Evolutionary conservation across 2,329 filamentous ascomycete genomes (phyloP), one percentile per base, ranked within the genome.

Genomic region (Davidsoniella neocaledoniae): DNA sequence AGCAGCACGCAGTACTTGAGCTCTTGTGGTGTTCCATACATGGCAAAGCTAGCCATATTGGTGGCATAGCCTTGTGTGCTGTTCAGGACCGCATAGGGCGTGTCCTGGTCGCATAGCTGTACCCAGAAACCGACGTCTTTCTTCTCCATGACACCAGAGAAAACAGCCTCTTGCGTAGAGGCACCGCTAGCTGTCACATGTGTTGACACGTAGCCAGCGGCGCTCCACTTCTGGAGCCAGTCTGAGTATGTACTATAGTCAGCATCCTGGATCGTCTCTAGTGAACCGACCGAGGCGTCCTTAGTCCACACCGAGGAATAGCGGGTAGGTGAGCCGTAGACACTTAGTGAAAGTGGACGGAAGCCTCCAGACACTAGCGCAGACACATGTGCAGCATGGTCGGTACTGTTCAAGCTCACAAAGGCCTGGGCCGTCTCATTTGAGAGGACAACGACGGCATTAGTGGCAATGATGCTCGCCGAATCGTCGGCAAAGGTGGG

Each of bases 141-240:
- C 45, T 54, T 49, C 46, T 56, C 55, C 54, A 56, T 53, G 50
- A 55, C 46, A 10, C 52, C 55, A 10, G 55, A 39, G 10, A 54
- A 56, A 9, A 49, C 26, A 12, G 55, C 52, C 16, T 46, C 43
- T 3, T 37, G 36, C 23, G 39, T 40, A 9, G 50, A 48, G 17
- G 50, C 43, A 25, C 55, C 55, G 9, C 48, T 43, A 10, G 50
- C 55, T 7, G 55, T 48, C 26, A 56, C 44, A 2, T 52, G 53
- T 14, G 48, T 55, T 4, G 52, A 52, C 7, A 51, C 53, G 23
- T 56, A 56, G 26, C 52, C 55, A 16, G 16, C 44, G 6, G 37
- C n/a, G n/a, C 46, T 50, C 46, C 53, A 50, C 29, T 40, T 43
- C 36, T 36, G 23, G n/a, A 55, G 16, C 54, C 55, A 56, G 5